phyloP scores from a whole-genome alignment of 2,329 filamentous ascomycete genomes.

The Peltaster fructicola region DNA sequence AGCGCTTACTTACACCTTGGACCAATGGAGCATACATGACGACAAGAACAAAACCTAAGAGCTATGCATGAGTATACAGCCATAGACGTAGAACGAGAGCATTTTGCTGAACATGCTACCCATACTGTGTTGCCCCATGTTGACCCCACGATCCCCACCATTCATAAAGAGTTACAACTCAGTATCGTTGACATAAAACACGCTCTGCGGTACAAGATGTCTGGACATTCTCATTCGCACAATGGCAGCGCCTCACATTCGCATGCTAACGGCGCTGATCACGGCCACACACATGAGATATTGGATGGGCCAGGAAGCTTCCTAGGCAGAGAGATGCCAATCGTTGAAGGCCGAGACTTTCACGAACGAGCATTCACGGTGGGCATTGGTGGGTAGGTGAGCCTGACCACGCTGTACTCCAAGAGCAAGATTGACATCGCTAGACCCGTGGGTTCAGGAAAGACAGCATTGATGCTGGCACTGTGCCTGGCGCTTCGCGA shows the following conservation, averaged over 20 bases:
- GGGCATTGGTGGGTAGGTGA: constrained; percentile 81
- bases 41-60: no score
- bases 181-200: no score
- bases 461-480: constrained; percentile 90
- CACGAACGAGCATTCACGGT: constrained; percentile 80
- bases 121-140: no score
- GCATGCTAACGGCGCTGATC: constrained; percentile 40
- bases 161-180: no score
- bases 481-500: constrained; percentile 72
- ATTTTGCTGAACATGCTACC: no score
- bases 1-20: no score
- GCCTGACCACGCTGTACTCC: not conserved
- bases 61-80: no score
- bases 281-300: constrained; percentile 92
- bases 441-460: constrained; percentile 89
- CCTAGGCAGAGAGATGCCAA: constrained; percentile 78
- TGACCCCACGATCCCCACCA: no score
- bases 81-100: no score
- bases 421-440: not conserved
- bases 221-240: constrained; percentile 30
- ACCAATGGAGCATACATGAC: no score
- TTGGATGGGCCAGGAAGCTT: constrained; percentile 86
- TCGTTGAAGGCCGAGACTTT: constrained; percentile 78
- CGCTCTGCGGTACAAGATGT: no score
- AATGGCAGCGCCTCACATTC: constrained; percentile 24